These are phyloP conservation scores for Geotrichum klebahnii DNA, from an alignment of 1,139 yeast species.

Conservation along the genomic window DNA sequence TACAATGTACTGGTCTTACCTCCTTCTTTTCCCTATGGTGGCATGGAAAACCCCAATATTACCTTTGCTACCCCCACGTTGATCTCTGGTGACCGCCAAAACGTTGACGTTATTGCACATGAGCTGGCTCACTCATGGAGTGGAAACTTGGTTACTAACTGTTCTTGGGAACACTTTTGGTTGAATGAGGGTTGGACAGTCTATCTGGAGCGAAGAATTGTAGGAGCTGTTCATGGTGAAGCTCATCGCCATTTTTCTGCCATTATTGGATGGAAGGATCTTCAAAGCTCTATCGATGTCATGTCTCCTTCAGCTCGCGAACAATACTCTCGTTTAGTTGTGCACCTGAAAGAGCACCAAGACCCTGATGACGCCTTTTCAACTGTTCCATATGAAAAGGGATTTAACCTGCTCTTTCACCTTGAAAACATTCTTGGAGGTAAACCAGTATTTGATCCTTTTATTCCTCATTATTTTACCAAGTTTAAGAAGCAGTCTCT, in stretches of 20 bases:
- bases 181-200: slow-evolving; percentile 96
- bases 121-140: slow-evolving; percentile 92
- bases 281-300: slow-evolving; percentile 59
- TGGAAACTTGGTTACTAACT: slow-evolving; percentile 83
- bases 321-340: slow-evolving; percentile 63
- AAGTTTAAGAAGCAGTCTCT: slow-evolving; percentile 66
- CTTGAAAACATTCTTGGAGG: slow-evolving; percentile 69
- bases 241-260: slow-evolving; percentile 73
- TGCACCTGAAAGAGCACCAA: slow-evolving; percentile 56
- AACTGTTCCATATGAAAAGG: slow-evolving; percentile 87
- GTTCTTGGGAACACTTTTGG: slow-evolving; percentile 94
- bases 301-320: slow-evolving; percentile 47
- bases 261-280: slow-evolving; percentile 83
- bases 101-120: slow-evolving; percentile 85
- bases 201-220: slow-evolving; percentile 78
- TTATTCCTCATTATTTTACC: slow-evolving; percentile 70
- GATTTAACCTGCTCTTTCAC: slow-evolving; percentile 70
- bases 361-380: slow-evolving; percentile 92
- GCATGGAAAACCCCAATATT: slow-evolving; percentile 92
- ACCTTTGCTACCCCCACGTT: slow-evolving; percentile 90
- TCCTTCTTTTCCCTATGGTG: slow-evolving; percentile 85
- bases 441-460: slow-evolving; percentile 61
- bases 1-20: slow-evolving; percentile 82
- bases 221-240: slow-evolving; percentile 74
- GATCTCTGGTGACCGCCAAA: slow-evolving; percentile 78